phyloP scores from a whole-genome alignment of 805 yeast genomes.

The Sugiyamaella floridensis region DNA sequence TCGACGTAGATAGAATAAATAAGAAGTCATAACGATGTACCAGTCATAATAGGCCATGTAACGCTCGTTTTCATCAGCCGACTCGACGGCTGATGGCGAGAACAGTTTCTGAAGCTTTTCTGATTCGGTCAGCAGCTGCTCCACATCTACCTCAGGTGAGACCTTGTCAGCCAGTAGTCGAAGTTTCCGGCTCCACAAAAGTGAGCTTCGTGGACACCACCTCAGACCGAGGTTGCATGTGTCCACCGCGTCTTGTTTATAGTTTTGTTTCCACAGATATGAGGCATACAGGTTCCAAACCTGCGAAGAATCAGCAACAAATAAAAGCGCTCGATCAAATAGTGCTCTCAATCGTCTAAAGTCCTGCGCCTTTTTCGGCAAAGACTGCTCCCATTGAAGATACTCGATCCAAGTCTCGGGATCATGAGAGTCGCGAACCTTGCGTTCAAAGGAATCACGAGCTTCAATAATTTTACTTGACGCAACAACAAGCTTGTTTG shows the following conservation, averaged over 20 bases:
- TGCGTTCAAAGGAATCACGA: slow-evolving; percentile 19
- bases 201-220: background rate
- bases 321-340: slow-evolving; percentile 24
- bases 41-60: background rate
- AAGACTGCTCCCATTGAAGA: slow-evolving; percentile 19
- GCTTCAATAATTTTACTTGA: slow-evolving; percentile 11
- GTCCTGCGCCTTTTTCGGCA: background rate
- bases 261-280: slow-evolving; percentile 10
- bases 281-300: slow-evolving; percentile 28
- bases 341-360: slow-evolving; percentile 11
- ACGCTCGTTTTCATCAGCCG: background rate
- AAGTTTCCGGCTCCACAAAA: background rate
- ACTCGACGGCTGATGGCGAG: background rate
- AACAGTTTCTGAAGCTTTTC: background rate
- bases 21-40: background rate
- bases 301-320: slow-evolving; percentile 12
- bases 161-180: background rate
- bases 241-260: background rate
- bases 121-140: background rate
- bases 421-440: slow-evolving; percentile 6
- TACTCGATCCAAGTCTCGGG: slow-evolving; percentile 21
- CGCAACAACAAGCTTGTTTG: slow-evolving; percentile 17
- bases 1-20: background rate
- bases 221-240: background rate
- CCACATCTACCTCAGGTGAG: background rate